Conservation (phyloP, 805 yeast genomes). For the Brettanomyces naardenensis region DNA sequence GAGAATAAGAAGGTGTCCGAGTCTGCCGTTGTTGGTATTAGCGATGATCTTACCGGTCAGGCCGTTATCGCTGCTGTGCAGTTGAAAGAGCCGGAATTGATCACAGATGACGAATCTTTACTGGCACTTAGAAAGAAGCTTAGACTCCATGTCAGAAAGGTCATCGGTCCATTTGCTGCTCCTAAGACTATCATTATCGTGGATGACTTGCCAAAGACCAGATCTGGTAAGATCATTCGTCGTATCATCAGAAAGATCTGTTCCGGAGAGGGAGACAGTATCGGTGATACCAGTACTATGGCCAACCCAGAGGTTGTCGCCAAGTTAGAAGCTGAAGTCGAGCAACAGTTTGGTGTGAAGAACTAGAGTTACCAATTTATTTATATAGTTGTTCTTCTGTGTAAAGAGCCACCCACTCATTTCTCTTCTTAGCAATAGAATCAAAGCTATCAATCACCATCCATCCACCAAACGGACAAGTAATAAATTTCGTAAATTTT, state of each 20-base stretch:
- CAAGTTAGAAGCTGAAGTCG: slow-evolving; percentile 64
- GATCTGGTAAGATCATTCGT: slow-evolving; percentile 98
- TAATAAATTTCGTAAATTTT: too few species aligned
- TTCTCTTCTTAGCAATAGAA: too few species aligned
- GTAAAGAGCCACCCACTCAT: too few species aligned
- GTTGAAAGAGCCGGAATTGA: slow-evolving; percentile 46
- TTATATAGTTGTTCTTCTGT: too few species aligned
- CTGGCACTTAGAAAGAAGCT: slow-evolving; percentile 65
- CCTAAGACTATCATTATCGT: slow-evolving; percentile 80
- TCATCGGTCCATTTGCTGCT: slow-evolving; percentile 92
- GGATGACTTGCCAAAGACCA: slow-evolving; percentile 92
- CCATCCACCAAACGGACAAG: too few species aligned
- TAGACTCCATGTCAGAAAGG: slow-evolving; percentile 81
- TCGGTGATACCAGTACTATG: slow-evolving; percentile 88
- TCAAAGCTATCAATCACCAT: too few species aligned
- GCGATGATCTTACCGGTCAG: slow-evolving; percentile 95
- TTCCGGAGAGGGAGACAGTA: slow-evolving; percentile 83
- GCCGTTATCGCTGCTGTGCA: slow-evolving; percentile 94
- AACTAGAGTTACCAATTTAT: slow-evolving; percentile 12
- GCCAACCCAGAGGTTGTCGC: slow-evolving; percentile 82
- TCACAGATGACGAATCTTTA: slow-evolving; percentile 33
- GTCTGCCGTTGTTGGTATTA: slow-evolving; percentile 93
- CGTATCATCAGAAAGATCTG: slow-evolving; percentile 91
- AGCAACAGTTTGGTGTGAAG: slow-evolving; percentile 32
- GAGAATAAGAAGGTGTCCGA: slow-evolving; percentile 77